Conservation (phyloP, 331 rosid genomes). For the Erythrophleum ivorense region DNA sequence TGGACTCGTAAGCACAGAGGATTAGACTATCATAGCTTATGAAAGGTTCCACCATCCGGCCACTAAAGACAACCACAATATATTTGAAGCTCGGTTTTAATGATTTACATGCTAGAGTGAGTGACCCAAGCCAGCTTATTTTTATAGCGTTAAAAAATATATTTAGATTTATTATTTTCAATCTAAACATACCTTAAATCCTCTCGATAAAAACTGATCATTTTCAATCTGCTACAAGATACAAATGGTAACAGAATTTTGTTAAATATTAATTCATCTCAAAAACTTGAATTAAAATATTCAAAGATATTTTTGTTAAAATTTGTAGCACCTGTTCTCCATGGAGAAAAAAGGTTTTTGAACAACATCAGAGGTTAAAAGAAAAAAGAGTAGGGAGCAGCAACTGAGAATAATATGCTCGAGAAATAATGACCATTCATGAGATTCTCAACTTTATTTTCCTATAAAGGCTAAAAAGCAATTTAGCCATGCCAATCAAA, state of each 20-base stretch:
- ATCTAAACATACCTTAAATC: too few species aligned
- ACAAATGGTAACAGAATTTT: background rate
- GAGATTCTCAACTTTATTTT: conserved; percentile 50
- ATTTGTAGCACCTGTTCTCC: background rate
- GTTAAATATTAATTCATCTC: background rate
- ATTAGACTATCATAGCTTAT: background rate
- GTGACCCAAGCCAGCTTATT: too few species aligned
- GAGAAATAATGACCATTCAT: conserved; percentile 34
- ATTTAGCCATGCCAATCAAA: conserved; percentile 34
- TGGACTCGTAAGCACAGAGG: conserved; percentile 11
- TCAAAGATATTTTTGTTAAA: too few species aligned
- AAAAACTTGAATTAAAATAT: too few species aligned
- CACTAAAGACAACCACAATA: conserved; percentile 25
- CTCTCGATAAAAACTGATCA: background rate
- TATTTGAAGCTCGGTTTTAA: background rate
- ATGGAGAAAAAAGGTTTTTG: background rate
- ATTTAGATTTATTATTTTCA: too few species aligned
- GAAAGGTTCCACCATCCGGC: conserved; percentile 24
- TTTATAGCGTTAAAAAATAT: background rate
- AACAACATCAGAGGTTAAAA: conserved; percentile 22
- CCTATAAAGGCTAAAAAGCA: conserved; percentile 47
- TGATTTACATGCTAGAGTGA: conserved; percentile 18
- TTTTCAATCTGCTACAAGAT: background rate
- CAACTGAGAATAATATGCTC: conserved; percentile 38
- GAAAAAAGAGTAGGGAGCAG: conserved; percentile 25